Conservation (phyloP, 208 protist species). For the Crithidia mellificae region DNA sequence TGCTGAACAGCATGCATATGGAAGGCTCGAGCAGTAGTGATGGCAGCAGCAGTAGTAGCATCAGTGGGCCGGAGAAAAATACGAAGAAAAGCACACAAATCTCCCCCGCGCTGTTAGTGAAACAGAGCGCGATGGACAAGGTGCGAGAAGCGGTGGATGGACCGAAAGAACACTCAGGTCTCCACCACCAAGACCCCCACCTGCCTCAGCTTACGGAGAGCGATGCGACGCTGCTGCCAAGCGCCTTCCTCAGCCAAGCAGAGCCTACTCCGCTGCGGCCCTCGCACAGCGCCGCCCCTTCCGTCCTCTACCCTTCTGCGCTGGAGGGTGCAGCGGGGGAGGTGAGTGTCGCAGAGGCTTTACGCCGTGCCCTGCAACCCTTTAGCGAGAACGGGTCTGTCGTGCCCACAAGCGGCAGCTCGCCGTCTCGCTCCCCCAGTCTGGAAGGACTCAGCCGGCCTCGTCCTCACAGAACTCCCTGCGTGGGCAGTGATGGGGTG, state of each 20-base stretch:
- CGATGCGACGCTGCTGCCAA: constrained; percentile 1
- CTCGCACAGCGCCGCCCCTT: neutral
- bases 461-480: neutral
- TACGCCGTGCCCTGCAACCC: neutral
- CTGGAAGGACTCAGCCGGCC: neutral
- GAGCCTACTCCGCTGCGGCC: constrained; percentile 6
- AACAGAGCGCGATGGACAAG: neutral
- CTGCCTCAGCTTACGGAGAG: too few species aligned
- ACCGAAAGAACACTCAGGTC: too few species aligned
- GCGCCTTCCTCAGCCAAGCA: constrained; percentile 4
- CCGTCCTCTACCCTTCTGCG: constrained; percentile 12
- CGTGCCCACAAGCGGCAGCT: neutral
- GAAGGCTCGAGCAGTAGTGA: too few species aligned
- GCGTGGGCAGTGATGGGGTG: neutral
- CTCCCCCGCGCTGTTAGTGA: constrained; percentile 4
- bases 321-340: constrained; percentile 2
- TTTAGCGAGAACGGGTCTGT: neutral
- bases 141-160: neutral
- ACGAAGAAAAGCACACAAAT: neutral
- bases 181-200: too few species aligned
- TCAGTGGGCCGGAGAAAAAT: too few species aligned
- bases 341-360: neutral
- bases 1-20: too few species aligned
- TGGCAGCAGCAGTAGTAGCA: too few species aligned
- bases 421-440: neutral